Evolutionary conservation across 1,284 basidiomycete species (phyloP).

Genomic region (Sporisorium graminicola): DNA sequence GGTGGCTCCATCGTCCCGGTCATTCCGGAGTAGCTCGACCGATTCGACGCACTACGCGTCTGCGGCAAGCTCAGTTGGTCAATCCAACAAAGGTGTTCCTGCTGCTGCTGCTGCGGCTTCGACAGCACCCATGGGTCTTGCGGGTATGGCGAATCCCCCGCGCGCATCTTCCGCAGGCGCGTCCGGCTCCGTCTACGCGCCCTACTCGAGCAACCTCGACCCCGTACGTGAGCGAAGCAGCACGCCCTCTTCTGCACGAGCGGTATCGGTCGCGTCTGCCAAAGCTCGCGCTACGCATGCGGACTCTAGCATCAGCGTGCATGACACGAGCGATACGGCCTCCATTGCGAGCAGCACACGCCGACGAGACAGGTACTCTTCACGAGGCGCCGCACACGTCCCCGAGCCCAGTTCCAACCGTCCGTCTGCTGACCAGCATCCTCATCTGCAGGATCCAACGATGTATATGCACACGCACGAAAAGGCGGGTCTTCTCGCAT

Average conservation of each 20-base stretch:
- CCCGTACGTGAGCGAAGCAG: slow-evolving; percentile 21
- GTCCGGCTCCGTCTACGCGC: slow-evolving; percentile 7
- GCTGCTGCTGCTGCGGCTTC: background rate
- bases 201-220: slow-evolving; percentile 14
- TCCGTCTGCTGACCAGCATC: slow-evolving; percentile 11
- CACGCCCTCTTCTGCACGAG: background rate
- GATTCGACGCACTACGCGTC: slow-evolving; percentile 17
- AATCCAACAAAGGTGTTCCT: slow-evolving; percentile 1
- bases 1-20: slow-evolving; percentile 15
- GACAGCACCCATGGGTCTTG: slow-evolving; percentile 13
- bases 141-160: slow-evolving; percentile 29
- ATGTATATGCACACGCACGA: slow-evolving; percentile 10
- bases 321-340: slow-evolving; percentile 13
- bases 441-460: background rate
- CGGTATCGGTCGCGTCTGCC: background rate
- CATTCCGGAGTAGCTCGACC: slow-evolving; percentile 22
- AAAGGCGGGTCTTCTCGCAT: slow-evolving; percentile 5
- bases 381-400: slow-evolving; percentile 22
- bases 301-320: background rate
- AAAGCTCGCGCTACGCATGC: background rate
- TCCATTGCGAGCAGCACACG: slow-evolving; percentile 26
- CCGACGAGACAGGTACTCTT: slow-evolving; percentile 18
- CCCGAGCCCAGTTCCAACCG: background rate
- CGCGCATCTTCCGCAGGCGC: slow-evolving; percentile 23
- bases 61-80: slow-evolving; percentile 13